A percentile compares a stretch with the other conserved stretches of the same genome.
Conservation (phyloP, 768 basidiomycete genomes). For the Lentinula sp. region DNA sequence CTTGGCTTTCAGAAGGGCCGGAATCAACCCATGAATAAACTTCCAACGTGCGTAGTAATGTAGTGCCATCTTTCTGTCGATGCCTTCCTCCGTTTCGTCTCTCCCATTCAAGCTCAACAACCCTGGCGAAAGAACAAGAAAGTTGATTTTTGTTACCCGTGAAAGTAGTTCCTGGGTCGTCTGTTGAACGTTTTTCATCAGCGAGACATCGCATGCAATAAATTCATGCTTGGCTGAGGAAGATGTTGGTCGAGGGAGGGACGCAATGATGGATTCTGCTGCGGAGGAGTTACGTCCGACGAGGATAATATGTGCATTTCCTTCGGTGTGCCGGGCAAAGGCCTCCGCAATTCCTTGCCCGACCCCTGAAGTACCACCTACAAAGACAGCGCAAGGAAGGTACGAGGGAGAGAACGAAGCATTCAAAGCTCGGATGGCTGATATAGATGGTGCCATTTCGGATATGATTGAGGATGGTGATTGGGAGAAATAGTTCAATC, state of each 20-base stretch:
- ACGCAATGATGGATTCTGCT: constrained; percentile 22
- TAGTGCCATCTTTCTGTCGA: constrained; percentile 29
- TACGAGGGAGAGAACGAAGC: constrained; percentile 6
- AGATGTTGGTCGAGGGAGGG: constrained; percentile 17
- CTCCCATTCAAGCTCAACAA: constrained; percentile 22
- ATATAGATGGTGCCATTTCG: constrained; percentile 9
- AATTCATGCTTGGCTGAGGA: constrained; percentile 20
- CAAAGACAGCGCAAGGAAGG: constrained; percentile 10
- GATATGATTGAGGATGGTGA: background rate
- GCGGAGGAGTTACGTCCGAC: constrained; percentile 25
- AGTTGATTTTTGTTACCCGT: constrained; percentile 25
- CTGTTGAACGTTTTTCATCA: constrained; percentile 24
- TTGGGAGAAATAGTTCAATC: too few species aligned
- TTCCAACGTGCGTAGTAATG: constrained; percentile 35
- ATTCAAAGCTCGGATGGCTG: constrained; percentile 12
- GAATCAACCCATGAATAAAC: constrained; percentile 29
- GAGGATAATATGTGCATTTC: constrained; percentile 28
- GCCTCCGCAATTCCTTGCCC: constrained; percentile 25
- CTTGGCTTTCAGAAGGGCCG: constrained; percentile 24
- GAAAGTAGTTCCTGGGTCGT: constrained; percentile 16
- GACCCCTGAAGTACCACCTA: constrained; percentile 12
- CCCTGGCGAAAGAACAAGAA: constrained; percentile 29
- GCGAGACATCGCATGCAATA: constrained; percentile 23
- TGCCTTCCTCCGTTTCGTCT: constrained; percentile 30
- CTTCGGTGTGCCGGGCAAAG: constrained; percentile 27